Evolutionary conservation across 2,329 filamentous ascomycete genomes (phyloP), one percentile per base, ranked within the genome.

Genomic region (Colletotrichum limetticola): DNA sequence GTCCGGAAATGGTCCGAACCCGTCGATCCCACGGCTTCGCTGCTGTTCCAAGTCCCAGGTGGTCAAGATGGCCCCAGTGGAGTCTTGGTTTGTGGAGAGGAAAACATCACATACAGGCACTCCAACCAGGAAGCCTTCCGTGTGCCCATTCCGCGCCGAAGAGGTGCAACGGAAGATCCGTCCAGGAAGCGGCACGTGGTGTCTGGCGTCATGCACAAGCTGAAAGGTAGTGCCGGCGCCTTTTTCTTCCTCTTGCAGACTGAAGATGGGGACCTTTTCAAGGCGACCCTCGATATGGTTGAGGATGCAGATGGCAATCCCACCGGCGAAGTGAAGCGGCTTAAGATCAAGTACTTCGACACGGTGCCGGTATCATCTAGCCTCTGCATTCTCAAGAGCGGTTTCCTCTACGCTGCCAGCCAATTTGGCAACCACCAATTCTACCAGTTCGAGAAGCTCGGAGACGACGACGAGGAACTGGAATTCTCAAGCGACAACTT

Each of bases 281-380:
- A 98, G 82, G 90, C 98, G 62, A 98, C 93, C 0, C 91, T 99
- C 73, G 95, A 98, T 75, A 96, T 98, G 91, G 89, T 92, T 11
- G 93, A 95, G 77, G 94, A 97, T 77, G 90, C 92, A 1, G 90
- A 93, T 59, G 94, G 93, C 14, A 92, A 94, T 72, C 87, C 92
- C 1, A 96, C 94, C 0, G 93, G 93, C 35, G 94, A 97, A 79
- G 95, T 98, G 2, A 90, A 90, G 78, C 89, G 92, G 71, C 86
- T 99, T 71, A 97, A 95, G 82, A 94, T 99, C 83, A 98, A 98
- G 82, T 99, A 98, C 82, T 99, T 98, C 78, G 97, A 99, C 78
- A 99, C 97, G 0, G 93, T 98, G 4, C 96, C 97, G 0, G 88
- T 97, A 49, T 95, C 95, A 0, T 92, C 94, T 0, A 97, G 91